Percentiles rank a stretch among this genome's conserved stretches.
These are phyloP conservation scores for Blumeria graminis DNA, from an alignment of 2,329 filamentous ascomycete genomes.

Conservation along the genomic window DNA sequence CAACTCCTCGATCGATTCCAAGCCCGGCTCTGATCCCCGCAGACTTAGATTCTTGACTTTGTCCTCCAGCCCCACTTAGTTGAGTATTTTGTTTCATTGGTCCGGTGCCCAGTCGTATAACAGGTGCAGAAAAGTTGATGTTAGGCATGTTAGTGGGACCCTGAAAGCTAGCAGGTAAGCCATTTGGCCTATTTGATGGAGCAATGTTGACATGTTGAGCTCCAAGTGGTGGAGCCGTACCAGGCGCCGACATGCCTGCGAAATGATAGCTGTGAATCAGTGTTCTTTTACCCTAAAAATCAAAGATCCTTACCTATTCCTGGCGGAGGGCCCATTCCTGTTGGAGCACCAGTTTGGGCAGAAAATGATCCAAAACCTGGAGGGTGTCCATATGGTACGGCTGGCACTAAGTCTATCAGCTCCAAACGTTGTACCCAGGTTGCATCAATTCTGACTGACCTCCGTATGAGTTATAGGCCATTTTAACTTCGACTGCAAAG, in stretches of 20 bases:
- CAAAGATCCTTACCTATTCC: conserved; percentile 43
- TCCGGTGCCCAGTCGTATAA: conserved; percentile 74
- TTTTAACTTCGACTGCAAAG: conserved; percentile 2
- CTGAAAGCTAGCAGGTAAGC: conserved; percentile 65
- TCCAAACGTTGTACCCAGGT: not conserved
- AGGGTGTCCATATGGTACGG: conserved; percentile 39
- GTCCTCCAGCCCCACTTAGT: conserved; percentile 19
- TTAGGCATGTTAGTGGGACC: conserved; percentile 80
- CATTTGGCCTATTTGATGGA: conserved; percentile 57
- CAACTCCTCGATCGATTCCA: conserved; percentile 26
- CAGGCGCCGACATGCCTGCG: conserved; percentile 62
- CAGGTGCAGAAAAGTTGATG: conserved; percentile 93
- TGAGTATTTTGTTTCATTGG: conserved; percentile 33
- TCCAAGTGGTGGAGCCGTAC: conserved; percentile 55
- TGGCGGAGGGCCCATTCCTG: conserved; percentile 53
- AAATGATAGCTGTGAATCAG: conserved; percentile 32
- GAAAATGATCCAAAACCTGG: conserved; percentile 52
- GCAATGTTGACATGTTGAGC: conserved; percentile 50
- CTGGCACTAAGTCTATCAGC: conserved; percentile 7
- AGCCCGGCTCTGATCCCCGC: conserved; percentile 16
- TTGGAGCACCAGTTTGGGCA: conserved; percentile 27
- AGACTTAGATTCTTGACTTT: conserved; percentile 21
- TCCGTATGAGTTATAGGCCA: conserved; percentile 17
- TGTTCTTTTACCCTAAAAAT: conserved; percentile 1
- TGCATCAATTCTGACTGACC: conserved; percentile 7